Conservation (phyloP, 192 early-diverging fungal species). For the Rhizoclosmatium globosum region DNA sequence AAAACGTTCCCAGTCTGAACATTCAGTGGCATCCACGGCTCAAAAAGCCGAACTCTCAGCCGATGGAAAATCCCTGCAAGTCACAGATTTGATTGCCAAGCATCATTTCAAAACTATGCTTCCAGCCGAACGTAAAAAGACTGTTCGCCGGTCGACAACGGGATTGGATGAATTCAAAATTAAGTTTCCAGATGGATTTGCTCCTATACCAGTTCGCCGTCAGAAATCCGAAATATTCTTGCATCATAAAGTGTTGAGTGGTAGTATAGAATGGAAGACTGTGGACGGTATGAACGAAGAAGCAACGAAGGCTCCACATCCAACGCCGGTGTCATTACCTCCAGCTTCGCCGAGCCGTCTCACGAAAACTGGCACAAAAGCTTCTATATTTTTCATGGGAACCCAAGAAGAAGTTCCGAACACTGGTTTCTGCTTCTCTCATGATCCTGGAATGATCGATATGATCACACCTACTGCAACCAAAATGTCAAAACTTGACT, state of each 20-base stretch:
- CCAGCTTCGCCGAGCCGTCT: background rate
- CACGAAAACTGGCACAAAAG: constrained; percentile 10
- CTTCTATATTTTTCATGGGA: constrained; percentile 61
- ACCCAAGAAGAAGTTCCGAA: constrained; percentile 48
- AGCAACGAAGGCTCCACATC: background rate
- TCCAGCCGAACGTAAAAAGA: background rate
- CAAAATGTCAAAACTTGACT: constrained; percentile 3
- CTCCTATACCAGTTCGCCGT: constrained; percentile 15
- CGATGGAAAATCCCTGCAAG: background rate
- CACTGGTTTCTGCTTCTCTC: constrained; percentile 61
- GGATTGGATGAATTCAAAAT: constrained; percentile 21
- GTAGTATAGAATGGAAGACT: constrained; percentile 19
- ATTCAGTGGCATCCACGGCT: constrained; percentile 15
- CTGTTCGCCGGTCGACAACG: constrained; percentile 2
- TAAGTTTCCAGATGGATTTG: constrained; percentile 32
- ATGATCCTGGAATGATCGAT: constrained; percentile 60
- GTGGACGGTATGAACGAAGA: constrained; percentile 2
- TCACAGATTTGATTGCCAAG: constrained; percentile 6
- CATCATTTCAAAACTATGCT: background rate
- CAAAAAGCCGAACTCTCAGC: background rate
- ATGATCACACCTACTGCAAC: constrained; percentile 55
- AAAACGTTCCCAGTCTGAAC: constrained; percentile 28
- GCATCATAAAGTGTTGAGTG: background rate
- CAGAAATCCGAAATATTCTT: constrained; percentile 26
- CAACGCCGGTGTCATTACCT: background rate